These are phyloP conservation scores for Scedosporium apiospermum DNA, from an alignment of 2,329 filamentous ascomycete species.

Conservation along the genomic window DNA sequence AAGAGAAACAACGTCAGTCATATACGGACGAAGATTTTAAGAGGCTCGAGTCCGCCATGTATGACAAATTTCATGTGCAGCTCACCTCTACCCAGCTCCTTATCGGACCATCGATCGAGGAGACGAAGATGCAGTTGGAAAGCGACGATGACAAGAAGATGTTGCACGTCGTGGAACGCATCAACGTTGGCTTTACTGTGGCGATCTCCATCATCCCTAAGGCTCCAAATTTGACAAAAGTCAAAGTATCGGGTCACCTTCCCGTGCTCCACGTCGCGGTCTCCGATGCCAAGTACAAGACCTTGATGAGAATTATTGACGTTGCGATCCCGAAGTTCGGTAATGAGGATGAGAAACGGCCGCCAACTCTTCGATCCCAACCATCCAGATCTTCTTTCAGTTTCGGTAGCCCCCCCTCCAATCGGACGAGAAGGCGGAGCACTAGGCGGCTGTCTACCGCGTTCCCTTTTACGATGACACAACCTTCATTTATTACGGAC, in stretches of 20 bases:
- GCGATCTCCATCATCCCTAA: slow-evolving; percentile 96
- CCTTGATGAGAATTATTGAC: slow-evolving; percentile 89
- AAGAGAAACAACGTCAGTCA: slow-evolving; percentile 77
- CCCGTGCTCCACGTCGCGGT: slow-evolving; percentile 86
- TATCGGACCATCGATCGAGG: slow-evolving; percentile 86
- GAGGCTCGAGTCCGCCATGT: slow-evolving; percentile 85
- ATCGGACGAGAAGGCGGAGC: background rate
- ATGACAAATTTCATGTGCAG: slow-evolving; percentile 92
- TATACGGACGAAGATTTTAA: slow-evolving; percentile 87
- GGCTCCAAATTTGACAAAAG: slow-evolving; percentile 82
- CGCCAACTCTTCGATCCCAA: background rate
- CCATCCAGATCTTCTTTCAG: slow-evolving; percentile 31
- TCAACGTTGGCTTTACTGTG: slow-evolving; percentile 96
- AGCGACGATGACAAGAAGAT: slow-evolving; percentile 58
- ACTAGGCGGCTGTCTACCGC: slow-evolving; percentile 53
- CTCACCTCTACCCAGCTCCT: slow-evolving; percentile 90
- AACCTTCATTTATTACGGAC: slow-evolving; percentile 71
- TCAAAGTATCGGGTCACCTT: slow-evolving; percentile 83
- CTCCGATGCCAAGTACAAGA: slow-evolving; percentile 95
- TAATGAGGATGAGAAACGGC: slow-evolving; percentile 19
- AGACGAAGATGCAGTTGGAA: slow-evolving; percentile 73
- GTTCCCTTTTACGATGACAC: slow-evolving; percentile 62
- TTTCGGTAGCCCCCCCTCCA: slow-evolving; percentile 31
- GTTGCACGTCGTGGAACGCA: slow-evolving; percentile 87
- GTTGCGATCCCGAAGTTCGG: slow-evolving; percentile 82